Conservation (phyloP, 257 asterid species). For the Nicotiana knightiana region DNA sequence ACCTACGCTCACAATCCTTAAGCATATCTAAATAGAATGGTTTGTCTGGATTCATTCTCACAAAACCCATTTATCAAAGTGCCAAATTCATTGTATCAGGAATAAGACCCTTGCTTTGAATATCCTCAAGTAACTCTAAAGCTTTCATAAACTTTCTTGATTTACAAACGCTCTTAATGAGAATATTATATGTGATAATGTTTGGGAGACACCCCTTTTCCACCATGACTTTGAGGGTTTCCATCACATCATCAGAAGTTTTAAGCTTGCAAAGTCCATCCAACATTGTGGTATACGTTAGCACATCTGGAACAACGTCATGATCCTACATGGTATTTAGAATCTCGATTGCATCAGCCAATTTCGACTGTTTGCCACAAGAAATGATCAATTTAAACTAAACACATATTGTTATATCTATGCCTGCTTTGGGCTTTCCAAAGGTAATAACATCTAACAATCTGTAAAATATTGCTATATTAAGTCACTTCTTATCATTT, state of each 20-base stretch:
- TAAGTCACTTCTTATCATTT: no score
- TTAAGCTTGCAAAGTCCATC: constrained; percentile 83
- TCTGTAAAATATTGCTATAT: no score
- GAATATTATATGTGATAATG: constrained; percentile 70
- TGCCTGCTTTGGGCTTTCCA: no score
- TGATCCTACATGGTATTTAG: constrained; percentile 71
- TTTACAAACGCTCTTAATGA: constrained; percentile 76
- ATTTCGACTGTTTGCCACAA: constrained; percentile 55
- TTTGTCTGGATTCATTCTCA: constrained; percentile 25
- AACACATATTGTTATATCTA: no score
- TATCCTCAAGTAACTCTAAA: constrained; percentile 57
- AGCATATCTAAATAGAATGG: no score
- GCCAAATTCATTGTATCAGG: constrained; percentile 72
- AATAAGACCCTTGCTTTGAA: constrained; percentile 41
- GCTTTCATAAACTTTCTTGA: constrained; percentile 49
- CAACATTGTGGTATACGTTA: constrained; percentile 70
- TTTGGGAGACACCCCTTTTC: constrained; percentile 74
- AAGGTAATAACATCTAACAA: no score
- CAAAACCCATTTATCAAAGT: constrained; percentile 75
- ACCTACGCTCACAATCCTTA: no score
- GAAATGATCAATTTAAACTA: no score
- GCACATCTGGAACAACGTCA: constrained; percentile 61
- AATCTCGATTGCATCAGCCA: constrained; percentile 59
- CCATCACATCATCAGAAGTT: constrained; percentile 59
- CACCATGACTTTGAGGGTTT: constrained; percentile 59